Base-by-base conservation (phyloP, 192 early-diverging fungal species). In the Umbelopsis sp. region DNA sequence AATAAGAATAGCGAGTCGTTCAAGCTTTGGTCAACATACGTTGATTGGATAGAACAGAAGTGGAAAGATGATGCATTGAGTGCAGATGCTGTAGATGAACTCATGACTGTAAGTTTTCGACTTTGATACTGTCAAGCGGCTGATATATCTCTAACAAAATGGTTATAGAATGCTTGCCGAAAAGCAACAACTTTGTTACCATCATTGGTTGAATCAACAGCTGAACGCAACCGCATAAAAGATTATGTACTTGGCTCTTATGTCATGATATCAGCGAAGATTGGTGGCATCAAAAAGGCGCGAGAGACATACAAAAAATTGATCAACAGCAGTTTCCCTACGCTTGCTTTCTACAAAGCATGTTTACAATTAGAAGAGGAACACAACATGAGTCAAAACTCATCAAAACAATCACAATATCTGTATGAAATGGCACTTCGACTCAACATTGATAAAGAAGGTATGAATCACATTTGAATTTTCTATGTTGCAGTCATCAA, bases 311-410 rank as follows among this genome's bases (percentile, higher is more conserved):
- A 86, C 67, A 71, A 74, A 41, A 78, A 77, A 13, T 74, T 91
- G 10, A 61, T 84, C 30, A 75, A 81, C 18, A 81, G 79, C 44
- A 84, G 86, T 25, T 88, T 86, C 67, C 89, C 90, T 12, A 90
- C 87, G 9, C 66, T 81, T 35, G 72, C 64, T 4, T 91, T 92
- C 72, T 89, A 84, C 73, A 79, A 81, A 66, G 69, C 79, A n/a
- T 91, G 90, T 70, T 53, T 92, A 46, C 78, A 81, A 64, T 70
- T 90, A 46, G 90, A 92, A 73, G 55, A 49, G 2, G 44, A 68
- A 25, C 70, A 86, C 15, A 66, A 64, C 21, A 58, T 73, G 44
- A 64, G 55, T 6, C 25, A 44, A 15, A 51, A 21, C 1, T 22
- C 46, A 25, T 61, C 74, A 11, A 37, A 10, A n/a, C 55, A 61